Conservation (phyloP, 345 rosid species). For the Boechera retrofracta region DNA sequence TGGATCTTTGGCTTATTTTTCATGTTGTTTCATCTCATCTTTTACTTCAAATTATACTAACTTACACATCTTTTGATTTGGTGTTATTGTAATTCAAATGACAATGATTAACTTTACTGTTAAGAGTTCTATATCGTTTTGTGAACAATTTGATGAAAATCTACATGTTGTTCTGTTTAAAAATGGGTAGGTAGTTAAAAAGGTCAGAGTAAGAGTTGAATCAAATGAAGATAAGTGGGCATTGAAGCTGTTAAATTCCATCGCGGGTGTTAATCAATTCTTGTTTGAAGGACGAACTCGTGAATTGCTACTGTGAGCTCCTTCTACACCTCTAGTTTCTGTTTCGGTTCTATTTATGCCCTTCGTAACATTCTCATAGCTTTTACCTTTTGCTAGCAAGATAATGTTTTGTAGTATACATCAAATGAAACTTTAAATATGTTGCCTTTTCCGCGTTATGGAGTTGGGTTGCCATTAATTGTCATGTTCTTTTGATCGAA, state of each 20-base stretch:
- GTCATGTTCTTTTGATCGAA: constrained; percentile 5
- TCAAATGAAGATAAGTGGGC: constrained; percentile 83
- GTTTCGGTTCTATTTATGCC: not conserved
- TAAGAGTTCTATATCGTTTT: not conserved
- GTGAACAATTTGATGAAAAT: constrained; percentile 7
- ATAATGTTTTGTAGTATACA: not conserved
- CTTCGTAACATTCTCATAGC: not conserved
- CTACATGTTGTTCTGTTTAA: not conserved
- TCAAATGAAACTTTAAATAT: not conserved
- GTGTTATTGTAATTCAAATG: not conserved
- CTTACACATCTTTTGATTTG: not conserved
- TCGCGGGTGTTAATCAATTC: constrained; percentile 66
- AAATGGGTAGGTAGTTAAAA: constrained; percentile 56
- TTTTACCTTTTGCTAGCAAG: not conserved
- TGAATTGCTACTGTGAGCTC: constrained; percentile 80
- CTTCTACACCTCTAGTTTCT: not conserved
- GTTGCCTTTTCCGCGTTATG: not conserved
- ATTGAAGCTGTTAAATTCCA: constrained; percentile 64
- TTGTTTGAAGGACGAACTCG: constrained; percentile 78
- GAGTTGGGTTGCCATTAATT: constrained; percentile 5
- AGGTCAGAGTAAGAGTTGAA: constrained; percentile 52
- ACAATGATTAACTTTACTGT: not conserved
- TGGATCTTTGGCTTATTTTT: not conserved
- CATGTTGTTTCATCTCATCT: not conserved
- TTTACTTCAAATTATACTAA: constrained; percentile 3